These are phyloP conservation scores for Ustilago hordei DNA, from an alignment of 1,284 basidiomycete genomes.

Conservation along the genomic window DNA sequence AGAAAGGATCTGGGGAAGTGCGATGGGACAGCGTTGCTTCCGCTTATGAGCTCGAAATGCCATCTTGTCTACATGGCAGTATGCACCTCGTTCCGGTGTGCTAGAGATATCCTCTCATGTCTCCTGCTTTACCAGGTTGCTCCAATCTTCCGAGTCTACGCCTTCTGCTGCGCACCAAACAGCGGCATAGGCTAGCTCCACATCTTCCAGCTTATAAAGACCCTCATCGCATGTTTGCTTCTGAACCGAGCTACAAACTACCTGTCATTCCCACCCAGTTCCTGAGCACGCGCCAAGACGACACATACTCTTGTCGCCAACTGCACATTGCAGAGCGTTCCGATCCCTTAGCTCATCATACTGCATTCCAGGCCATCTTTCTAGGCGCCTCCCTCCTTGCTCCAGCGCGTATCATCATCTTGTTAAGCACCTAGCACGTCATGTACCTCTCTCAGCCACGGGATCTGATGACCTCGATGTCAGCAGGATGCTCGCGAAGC, in stretches of 20 bases:
- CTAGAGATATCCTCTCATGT: background rate
- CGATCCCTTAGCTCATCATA: background rate
- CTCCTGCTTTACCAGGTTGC: background rate
- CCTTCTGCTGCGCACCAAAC: background rate
- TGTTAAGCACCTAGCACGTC: background rate
- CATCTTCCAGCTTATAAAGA: conserved; percentile 14
- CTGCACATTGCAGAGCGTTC: background rate
- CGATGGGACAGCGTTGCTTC: conserved; percentile 17
- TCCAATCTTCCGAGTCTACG: background rate
- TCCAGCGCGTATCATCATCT: background rate
- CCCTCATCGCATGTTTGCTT: conserved; percentile 3
- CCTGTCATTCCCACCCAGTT: conserved; percentile 3
- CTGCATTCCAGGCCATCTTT: background rate
- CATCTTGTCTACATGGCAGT: conserved; percentile 14
- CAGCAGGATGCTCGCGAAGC: conserved; percentile 24
- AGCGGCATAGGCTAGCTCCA: background rate
- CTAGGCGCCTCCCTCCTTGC: background rate
- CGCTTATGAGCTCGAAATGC: conserved; percentile 34
- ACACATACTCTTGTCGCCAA: background rate
- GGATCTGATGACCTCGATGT: conserved; percentile 24
- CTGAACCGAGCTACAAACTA: background rate
- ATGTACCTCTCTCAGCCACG: conserved; percentile 36
- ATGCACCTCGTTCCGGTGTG: background rate
- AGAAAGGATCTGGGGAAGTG: conserved; percentile 11
- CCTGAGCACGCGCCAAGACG: background rate